phyloP scores from a whole-genome alignment of 495 filamentous ascomycete species.

The Lasiosphaeriaceae sp. region DNA sequence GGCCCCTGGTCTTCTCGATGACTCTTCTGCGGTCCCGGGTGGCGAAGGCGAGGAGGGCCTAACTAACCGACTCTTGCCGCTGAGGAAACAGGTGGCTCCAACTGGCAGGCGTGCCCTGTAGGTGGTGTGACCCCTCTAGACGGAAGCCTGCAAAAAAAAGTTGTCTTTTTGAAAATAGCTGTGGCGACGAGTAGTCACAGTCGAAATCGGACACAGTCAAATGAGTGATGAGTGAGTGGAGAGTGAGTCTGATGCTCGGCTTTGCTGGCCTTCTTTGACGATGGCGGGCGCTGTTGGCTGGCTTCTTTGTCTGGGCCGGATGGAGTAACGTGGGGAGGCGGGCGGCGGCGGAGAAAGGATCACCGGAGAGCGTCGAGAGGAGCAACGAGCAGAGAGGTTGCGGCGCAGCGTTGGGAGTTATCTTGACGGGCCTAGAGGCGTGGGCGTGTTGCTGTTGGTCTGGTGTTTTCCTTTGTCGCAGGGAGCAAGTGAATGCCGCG shows the following conservation, averaged over 20 bases:
- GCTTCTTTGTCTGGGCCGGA: constrained; percentile 1
- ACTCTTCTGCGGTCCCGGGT: constrained; percentile 41
- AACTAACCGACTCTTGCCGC: constrained; percentile 38
- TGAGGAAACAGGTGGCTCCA: constrained; percentile 44
- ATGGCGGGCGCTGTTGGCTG: background rate
- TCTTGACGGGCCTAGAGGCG: constrained; percentile 7
- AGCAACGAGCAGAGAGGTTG: constrained; percentile 3
- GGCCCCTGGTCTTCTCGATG: constrained; percentile 37
- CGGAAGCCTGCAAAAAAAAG: constrained; percentile 39
- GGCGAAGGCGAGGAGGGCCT: constrained; percentile 21
- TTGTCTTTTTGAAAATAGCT: constrained; percentile 22
- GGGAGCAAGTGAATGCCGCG: constrained; percentile 48
- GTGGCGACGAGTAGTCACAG: constrained; percentile 27
- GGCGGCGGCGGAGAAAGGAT: background rate
- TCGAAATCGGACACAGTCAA: constrained; percentile 6
- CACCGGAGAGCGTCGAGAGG: constrained; percentile 8
- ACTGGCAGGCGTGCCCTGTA: constrained; percentile 29
- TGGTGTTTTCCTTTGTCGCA: constrained; percentile 34
- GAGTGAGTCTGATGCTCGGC: constrained; percentile 1
- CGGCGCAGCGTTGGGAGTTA: background rate
- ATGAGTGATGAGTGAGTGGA: constrained; percentile 15
- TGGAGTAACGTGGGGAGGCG: constrained; percentile 1
- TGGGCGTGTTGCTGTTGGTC: constrained; percentile 19
- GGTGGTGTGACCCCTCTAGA: constrained; percentile 29
- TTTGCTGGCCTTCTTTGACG: constrained; percentile 10